Conservation (phyloP, 1,284 basidiomycete genomes). For the Waitea zeae region DNA sequence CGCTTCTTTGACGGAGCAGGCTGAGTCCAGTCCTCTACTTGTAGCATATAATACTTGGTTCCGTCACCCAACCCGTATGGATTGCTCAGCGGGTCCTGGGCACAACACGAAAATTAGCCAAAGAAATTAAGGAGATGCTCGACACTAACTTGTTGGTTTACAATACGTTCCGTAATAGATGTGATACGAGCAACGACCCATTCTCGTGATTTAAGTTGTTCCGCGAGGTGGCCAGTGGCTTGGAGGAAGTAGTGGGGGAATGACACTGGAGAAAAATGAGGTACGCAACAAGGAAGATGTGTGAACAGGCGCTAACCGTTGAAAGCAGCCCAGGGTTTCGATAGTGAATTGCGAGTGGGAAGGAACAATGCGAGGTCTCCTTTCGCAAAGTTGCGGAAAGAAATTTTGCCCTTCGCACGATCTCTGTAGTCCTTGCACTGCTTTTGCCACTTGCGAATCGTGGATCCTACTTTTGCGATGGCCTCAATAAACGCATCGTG, state of each 20-base stretch:
- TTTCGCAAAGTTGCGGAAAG: slow-evolving; percentile 83
- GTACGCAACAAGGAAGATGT: not conserved
- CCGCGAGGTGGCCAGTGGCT: slow-evolving; percentile 67
- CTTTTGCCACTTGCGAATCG: slow-evolving; percentile 93
- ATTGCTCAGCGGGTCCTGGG: slow-evolving; percentile 53
- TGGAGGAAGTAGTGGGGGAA: slow-evolving; percentile 96
- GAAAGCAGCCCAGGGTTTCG: slow-evolving; percentile 94
- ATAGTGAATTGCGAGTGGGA: slow-evolving; percentile 84
- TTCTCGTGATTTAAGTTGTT: slow-evolving; percentile 74
- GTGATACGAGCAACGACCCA: slow-evolving; percentile 92
- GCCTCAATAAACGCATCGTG: slow-evolving; percentile 73
- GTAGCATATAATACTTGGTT: slow-evolving; percentile 83
- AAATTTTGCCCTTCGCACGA: slow-evolving; percentile 83
- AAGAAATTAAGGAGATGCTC: not conserved
- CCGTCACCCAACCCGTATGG: slow-evolving; percentile 77
- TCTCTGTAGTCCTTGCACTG: slow-evolving; percentile 91
- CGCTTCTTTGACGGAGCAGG: slow-evolving; percentile 39
- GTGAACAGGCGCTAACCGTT: slow-evolving; percentile 40
- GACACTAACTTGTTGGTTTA: slow-evolving; percentile 51
- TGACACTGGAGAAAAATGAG: slow-evolving; percentile 37
- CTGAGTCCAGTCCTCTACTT: slow-evolving; percentile 87
- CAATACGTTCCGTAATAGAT: slow-evolving; percentile 73
- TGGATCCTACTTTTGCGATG: slow-evolving; percentile 61
- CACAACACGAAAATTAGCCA: slow-evolving; percentile 5
- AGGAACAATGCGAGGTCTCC: slow-evolving; percentile 92